phyloP scores from a whole-genome alignment of 768 basidiomycete species.

The Russula olivacea region DNA sequence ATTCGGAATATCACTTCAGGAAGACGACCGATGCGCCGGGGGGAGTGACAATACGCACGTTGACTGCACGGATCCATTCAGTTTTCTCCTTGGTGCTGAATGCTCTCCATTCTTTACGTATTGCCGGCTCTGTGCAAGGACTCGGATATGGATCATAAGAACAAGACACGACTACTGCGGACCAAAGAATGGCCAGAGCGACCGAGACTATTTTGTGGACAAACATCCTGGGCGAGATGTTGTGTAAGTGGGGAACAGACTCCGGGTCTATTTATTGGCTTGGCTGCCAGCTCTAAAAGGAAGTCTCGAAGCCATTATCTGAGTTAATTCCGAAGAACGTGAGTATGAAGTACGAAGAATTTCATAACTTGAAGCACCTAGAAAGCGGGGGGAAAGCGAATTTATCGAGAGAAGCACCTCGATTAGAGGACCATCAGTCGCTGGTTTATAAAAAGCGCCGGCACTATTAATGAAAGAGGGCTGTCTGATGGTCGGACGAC shows the following conservation, averaged over 20 bases:
- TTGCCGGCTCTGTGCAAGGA: conserved; percentile 21
- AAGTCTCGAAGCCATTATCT: not conserved
- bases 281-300: not conserved
- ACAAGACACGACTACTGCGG: not conserved
- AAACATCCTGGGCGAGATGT: not conserved
- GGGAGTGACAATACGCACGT: conserved; percentile 19
- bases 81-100: conserved; percentile 19
- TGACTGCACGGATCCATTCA: conserved; percentile 28
- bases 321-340: not conserved
- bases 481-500: not conserved
- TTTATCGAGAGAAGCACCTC: not conserved
- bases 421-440: not conserved
- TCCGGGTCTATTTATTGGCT: not conserved
- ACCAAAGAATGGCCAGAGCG: not conserved
- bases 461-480: not conserved
- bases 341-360: not conserved
- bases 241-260: not conserved
- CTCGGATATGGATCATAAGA: not conserved
- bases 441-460: not conserved
- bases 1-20: not conserved
- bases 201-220: not conserved
- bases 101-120: conserved; percentile 29
- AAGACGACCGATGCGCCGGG: not conserved
- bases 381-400: not conserved
- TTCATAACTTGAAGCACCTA: not conserved